Evolutionary conservation across 2,329 filamentous ascomycete genomes (phyloP).

Genomic region (Zalaria obscura): DNA sequence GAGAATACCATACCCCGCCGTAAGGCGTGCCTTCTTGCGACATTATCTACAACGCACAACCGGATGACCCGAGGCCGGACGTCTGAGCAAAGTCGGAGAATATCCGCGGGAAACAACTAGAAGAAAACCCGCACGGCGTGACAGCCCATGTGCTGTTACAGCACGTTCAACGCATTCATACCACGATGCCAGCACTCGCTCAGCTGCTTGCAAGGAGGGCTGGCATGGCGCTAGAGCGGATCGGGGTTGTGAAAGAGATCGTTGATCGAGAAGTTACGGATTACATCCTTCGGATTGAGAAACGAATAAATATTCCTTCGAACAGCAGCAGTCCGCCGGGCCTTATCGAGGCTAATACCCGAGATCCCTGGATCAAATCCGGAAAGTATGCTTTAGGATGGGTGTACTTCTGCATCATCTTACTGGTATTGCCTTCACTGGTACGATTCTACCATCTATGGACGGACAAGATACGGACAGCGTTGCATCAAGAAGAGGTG

Average conservation of each 20-base stretch:
- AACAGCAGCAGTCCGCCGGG: constrained; percentile 41
- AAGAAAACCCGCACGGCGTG: background rate
- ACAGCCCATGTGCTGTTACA: background rate
- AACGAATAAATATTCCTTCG: constrained; percentile 41
- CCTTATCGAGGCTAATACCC: constrained; percentile 39
- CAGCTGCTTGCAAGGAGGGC: constrained; percentile 14
- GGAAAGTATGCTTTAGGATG: constrained; percentile 79
- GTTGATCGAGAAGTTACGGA: constrained; percentile 5
- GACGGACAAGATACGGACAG: constrained; percentile 85
- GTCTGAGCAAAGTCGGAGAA: background rate
- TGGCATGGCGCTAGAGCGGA: constrained; percentile 10
- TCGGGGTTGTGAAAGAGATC: constrained; percentile 3
- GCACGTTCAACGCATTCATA: background rate
- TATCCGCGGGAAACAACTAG: background rate
- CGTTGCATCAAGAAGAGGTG: constrained; percentile 72
- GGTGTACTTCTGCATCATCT: constrained; percentile 70
- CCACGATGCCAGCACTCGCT: constrained; percentile 15
- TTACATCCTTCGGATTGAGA: constrained; percentile 9
- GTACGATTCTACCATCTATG: constrained; percentile 76
- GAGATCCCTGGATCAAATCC: constrained; percentile 67
- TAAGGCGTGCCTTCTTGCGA: background rate
- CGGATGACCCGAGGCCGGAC: background rate
- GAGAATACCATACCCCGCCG: background rate
- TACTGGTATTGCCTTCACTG: constrained; percentile 52
- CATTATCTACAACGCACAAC: background rate